These are phyloP conservation scores for Usnea hakonensis DNA, from an alignment of 495 filamentous ascomycete species.

Conservation along the genomic window DNA sequence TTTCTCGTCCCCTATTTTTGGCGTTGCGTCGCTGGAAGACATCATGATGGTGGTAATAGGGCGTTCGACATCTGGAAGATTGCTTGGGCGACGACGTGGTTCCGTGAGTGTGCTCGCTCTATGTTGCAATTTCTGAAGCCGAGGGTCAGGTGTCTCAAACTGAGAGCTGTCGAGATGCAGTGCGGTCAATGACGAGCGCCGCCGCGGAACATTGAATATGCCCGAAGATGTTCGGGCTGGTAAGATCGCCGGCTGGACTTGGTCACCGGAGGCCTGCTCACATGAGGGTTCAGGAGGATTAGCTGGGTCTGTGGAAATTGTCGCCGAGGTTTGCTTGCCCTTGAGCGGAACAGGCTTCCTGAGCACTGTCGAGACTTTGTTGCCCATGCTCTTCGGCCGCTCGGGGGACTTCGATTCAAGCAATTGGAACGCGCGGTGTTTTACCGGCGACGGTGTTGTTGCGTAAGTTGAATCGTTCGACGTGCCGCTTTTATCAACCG, in stretches of 20 bases:
- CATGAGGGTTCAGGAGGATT: neutral
- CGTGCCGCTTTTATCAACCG: constrained; percentile 15
- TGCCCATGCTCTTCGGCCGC: constrained; percentile 13
- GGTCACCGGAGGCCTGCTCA: neutral
- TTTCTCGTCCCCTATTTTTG: neutral
- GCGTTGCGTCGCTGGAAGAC: constrained; percentile 3
- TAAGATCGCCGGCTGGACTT: constrained; percentile 1
- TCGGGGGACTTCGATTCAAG: neutral
- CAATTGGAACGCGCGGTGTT: neutral
- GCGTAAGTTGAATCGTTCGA: constrained; percentile 12
- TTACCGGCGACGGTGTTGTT: constrained; percentile 16
- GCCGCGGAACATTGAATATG: constrained; percentile 12
- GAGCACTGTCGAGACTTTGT: constrained; percentile 10
- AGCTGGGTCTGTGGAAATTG: neutral
- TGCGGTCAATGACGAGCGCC: constrained; percentile 19
- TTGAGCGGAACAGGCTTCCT: constrained; percentile 8
- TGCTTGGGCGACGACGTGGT: constrained; percentile 13
- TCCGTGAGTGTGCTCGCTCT: constrained; percentile 11
- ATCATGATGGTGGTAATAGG: constrained; percentile 1
- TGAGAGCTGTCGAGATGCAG: constrained; percentile 19
- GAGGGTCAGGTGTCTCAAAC: constrained; percentile 13
- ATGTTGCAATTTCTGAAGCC: constrained; percentile 6
- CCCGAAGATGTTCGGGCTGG: neutral
- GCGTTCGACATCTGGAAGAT: constrained; percentile 11
- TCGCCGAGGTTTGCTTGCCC: constrained; percentile 7